A percentile compares a stretch with the other conserved stretches of the same genome.
Conservation (phyloP, 1,139 yeast genomes). For the Citeromyces siamensis region DNA sequence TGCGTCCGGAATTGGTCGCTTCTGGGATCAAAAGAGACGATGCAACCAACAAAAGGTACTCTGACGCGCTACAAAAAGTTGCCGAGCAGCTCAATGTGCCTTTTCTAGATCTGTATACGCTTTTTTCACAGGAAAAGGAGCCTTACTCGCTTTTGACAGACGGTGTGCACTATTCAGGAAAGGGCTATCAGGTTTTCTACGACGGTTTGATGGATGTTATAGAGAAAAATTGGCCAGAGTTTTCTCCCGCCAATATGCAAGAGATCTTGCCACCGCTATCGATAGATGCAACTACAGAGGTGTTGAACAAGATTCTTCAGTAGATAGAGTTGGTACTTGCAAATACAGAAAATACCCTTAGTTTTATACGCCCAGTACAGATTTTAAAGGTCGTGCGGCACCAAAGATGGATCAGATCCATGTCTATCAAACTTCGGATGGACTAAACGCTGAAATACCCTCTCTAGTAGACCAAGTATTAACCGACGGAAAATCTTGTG, state of each 20-base stretch:
- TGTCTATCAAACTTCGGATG: conserved; percentile 1
- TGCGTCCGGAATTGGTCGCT: conserved; percentile 16
- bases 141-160: conserved; percentile 12
- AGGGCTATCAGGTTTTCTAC: conserved; percentile 44
- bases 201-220: conserved; percentile 28
- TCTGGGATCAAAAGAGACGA: conserved; percentile 24
- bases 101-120: conserved; percentile 41
- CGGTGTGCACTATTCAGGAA: conserved; percentile 58
- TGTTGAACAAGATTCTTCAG: conserved; percentile 35
- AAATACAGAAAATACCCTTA: not conserved
- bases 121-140: conserved; percentile 19
- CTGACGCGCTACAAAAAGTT: conserved; percentile 32
- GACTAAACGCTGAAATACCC: not conserved
- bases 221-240: conserved; percentile 31
- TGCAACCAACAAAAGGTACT: conserved; percentile 29
- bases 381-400: conserved; percentile 1
- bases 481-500: not conserved
- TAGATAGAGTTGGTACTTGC: conserved; percentile 5
- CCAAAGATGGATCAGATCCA: conserved; percentile 1
- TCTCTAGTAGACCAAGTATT: not conserved
- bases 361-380: not conserved
- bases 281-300: conserved; percentile 33
- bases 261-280: conserved; percentile 10
- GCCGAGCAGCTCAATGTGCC: conserved; percentile 34
- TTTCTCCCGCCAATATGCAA: conserved; percentile 20